Percentiles rank a stretch among this genome's conserved stretches.
These are phyloP conservation scores for Tulasnella sp. DNA, from an alignment of 768 basidiomycete genomes.

Conservation along the genomic window DNA sequence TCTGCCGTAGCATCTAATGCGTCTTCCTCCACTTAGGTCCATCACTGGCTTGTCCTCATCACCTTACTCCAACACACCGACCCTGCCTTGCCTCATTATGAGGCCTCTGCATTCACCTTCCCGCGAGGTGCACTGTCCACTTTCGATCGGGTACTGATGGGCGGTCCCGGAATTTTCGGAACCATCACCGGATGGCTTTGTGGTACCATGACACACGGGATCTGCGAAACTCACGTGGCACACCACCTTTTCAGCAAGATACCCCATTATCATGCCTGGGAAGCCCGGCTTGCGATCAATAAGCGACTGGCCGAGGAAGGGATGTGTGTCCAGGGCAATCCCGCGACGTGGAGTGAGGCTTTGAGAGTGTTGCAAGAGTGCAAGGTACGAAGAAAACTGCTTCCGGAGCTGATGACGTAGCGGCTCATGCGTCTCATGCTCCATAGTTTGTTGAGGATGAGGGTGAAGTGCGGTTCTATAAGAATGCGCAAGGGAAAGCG, in stretches of 20 bases:
- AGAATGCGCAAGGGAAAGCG: conserved; percentile 73
- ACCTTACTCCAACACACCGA: conserved; percentile 99
- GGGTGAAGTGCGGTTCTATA: conserved; percentile 83
- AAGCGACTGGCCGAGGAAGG: conserved; percentile 54
- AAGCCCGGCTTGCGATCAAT: conserved; percentile 77
- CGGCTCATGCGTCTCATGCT: background rate
- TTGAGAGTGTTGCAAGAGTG: conserved; percentile 67
- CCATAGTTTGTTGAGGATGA: conserved; percentile 83
- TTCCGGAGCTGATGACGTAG: background rate
- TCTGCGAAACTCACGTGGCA: conserved; percentile 88
- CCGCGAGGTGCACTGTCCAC: conserved; percentile 87
- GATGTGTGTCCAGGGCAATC: conserved; percentile 52
- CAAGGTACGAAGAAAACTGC: conserved; percentile 37
- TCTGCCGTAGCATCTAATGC: conserved; percentile 14
- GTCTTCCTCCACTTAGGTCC: conserved; percentile 35
- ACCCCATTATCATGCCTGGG: conserved; percentile 96
- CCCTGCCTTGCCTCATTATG: conserved; percentile 89
- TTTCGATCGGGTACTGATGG: conserved; percentile 71
- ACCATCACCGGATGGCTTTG: conserved; percentile 76
- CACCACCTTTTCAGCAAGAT: conserved; percentile 95
- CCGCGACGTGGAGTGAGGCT: conserved; percentile 69
- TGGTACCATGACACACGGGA: conserved; percentile 74
- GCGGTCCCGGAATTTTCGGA: conserved; percentile 46
- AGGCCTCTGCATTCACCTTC: conserved; percentile 81
- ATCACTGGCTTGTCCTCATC: conserved; percentile 93